Conservation (phyloP, 169 alveolate species). For the Plasmodium knowlesi region DNA sequence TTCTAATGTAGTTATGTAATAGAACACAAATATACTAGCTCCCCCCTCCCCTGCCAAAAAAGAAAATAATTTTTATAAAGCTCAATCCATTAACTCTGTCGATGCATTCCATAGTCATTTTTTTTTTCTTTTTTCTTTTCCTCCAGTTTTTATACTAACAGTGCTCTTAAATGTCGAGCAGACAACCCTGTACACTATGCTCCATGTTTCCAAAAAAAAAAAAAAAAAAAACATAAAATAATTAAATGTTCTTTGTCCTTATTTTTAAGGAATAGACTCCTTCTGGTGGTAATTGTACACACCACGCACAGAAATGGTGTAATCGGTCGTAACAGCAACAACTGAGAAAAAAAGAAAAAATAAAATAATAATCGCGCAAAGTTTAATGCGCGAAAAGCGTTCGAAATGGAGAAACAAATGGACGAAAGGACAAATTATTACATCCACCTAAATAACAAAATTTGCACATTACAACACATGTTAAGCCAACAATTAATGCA, state of each 20-base stretch:
- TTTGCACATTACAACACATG: neutral
- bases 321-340: neutral
- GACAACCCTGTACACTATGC: neutral
- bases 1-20: neutral
- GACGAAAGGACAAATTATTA: neutral
- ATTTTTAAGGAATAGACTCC: neutral
- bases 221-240: too few species aligned
- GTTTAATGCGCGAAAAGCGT: neutral
- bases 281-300: neutral
- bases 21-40: neutral
- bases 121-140: neutral
- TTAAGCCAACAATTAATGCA: neutral
- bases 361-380: neutral
- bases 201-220: neutral
- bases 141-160: neutral
- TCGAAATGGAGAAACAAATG: neutral
- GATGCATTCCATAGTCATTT: neutral
- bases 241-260: neutral
- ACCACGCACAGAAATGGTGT: neutral
- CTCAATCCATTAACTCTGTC: neutral
- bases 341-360: neutral
- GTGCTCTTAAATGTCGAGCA: neutral
- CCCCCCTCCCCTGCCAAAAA: neutral
- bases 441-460: neutral
- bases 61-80: neutral